Conservation (phyloP, 306 rosid species). For the Medicago arabica region DNA sequence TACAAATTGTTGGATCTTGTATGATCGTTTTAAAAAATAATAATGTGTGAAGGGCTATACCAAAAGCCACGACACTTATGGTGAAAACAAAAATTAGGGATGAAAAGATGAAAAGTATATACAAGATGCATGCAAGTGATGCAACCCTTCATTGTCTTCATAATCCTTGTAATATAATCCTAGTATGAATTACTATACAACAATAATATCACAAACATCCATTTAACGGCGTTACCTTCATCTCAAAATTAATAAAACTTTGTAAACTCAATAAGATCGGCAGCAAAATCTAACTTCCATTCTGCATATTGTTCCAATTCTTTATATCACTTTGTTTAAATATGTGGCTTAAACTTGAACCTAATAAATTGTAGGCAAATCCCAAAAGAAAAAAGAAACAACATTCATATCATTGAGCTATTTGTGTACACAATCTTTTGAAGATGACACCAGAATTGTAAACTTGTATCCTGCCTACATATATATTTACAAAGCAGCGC, state of each 20-base stretch:
- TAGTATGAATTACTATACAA: too few relatives aligned
- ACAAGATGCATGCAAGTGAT: too few relatives aligned
- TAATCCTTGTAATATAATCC: background rate
- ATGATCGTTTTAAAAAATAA: too few relatives aligned
- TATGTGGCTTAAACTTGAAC: too few relatives aligned
- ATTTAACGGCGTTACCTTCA: background rate
- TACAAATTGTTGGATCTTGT: too few relatives aligned
- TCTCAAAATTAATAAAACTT: background rate
- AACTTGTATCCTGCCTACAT: slow-evolving; percentile 9
- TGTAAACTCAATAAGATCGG: background rate
- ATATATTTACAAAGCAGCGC: slow-evolving; percentile 8
- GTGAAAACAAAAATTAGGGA: background rate
- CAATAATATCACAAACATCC: background rate
- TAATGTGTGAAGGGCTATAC: too few relatives aligned
- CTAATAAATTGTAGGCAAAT: too few relatives aligned
- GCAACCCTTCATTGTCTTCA: background rate
- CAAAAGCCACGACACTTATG: background rate
- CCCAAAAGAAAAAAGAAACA: too few relatives aligned
- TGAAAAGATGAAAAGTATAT: background rate
- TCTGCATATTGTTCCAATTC: too few relatives aligned
- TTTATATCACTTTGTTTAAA: too few relatives aligned
- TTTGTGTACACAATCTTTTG: slow-evolving; percentile 5
- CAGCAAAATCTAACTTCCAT: background rate
- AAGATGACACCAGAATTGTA: background rate
- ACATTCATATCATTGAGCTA: too few relatives aligned